Evolutionary conservation across 495 filamentous ascomycete species (phyloP).

Genomic region (Elasticomyces elasticus): DNA sequence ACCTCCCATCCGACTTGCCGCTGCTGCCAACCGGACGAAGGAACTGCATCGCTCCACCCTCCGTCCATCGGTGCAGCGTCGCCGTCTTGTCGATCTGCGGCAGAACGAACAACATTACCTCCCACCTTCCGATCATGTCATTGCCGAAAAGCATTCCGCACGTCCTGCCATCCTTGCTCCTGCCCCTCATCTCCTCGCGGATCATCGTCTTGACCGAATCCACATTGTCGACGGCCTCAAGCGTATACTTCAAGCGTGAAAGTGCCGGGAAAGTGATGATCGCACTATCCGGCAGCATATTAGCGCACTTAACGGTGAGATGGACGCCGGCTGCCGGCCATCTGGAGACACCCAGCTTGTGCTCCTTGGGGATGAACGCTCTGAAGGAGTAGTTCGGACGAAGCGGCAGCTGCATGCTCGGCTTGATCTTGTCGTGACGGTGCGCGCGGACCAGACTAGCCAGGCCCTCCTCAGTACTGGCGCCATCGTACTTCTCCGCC

Average conservation of each 20-base stretch:
- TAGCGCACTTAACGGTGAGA: neutral
- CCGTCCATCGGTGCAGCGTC: neutral
- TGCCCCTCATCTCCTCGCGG: neutral
- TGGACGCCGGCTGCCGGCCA: neutral
- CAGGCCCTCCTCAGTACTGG: neutral
- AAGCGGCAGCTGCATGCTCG: neutral
- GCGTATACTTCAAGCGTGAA: neutral
- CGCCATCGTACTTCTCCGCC: neutral
- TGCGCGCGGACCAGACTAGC: neutral
- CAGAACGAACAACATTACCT: neutral
- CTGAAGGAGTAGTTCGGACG: neutral
- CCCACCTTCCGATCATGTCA: neutral
- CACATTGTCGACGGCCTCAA: neutral
- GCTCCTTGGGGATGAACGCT: neutral
- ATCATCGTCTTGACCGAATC: conserved; percentile 1
- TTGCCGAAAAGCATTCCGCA: neutral
- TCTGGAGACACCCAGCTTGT: neutral
- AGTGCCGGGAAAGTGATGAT: neutral
- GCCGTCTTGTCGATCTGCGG: neutral
- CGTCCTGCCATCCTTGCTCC: neutral
- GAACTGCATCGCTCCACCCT: neutral
- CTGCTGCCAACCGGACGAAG: neutral
- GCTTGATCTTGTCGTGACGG: neutral
- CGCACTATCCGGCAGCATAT: neutral
- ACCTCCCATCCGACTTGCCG: neutral